Evolutionary conservation across 179 eudicot genomes (phyloP).

Genomic region (Beta lomatogona): DNA sequence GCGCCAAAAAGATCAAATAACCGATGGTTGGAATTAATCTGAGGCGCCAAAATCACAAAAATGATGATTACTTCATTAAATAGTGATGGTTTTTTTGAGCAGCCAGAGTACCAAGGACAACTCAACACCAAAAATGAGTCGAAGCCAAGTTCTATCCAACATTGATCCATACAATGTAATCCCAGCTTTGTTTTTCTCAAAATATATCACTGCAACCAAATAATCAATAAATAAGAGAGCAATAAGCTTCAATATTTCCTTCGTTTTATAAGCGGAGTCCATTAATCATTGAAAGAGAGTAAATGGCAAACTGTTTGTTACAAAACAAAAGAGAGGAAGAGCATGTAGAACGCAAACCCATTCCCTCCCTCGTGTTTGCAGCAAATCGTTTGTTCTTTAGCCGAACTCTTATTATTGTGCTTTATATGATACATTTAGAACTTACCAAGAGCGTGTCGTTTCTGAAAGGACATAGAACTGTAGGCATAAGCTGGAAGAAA

Average conservation of each 20-base stretch:
- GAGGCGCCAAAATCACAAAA: neutral
- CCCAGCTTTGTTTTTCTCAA: conserved; percentile 92
- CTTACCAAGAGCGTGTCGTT: conserved; percentile 92
- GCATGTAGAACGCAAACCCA: too few species aligned
- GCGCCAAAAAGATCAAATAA: neutral
- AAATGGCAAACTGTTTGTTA: too few species aligned
- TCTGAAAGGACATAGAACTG: conserved; percentile 83
- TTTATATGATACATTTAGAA: neutral
- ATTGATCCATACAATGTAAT: conserved; percentile 79
- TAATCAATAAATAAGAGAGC: neutral
- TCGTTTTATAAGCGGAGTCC: too few species aligned
- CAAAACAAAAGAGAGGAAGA: too few species aligned
- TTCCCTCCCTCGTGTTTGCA: too few species aligned
- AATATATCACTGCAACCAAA: conserved; percentile 62
- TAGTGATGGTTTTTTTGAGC: conserved; percentile 78
- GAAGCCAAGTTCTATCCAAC: conserved; percentile 79
- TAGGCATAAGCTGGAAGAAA: conserved; percentile 65
- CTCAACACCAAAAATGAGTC: conserved; percentile 80
- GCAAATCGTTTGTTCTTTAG: too few species aligned
- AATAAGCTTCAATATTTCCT: neutral
- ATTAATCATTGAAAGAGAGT: too few species aligned
- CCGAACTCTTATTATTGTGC: neutral
- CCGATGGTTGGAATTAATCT: neutral
- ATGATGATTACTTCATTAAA: conserved; percentile 31
- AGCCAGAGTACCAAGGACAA: conserved; percentile 80